Percentiles rank a stretch among this genome's conserved stretches.
These are phyloP conservation scores for Geranomyces michiganensis DNA, from an alignment of 192 early-diverging fungal genomes.

Conservation along the genomic window DNA sequence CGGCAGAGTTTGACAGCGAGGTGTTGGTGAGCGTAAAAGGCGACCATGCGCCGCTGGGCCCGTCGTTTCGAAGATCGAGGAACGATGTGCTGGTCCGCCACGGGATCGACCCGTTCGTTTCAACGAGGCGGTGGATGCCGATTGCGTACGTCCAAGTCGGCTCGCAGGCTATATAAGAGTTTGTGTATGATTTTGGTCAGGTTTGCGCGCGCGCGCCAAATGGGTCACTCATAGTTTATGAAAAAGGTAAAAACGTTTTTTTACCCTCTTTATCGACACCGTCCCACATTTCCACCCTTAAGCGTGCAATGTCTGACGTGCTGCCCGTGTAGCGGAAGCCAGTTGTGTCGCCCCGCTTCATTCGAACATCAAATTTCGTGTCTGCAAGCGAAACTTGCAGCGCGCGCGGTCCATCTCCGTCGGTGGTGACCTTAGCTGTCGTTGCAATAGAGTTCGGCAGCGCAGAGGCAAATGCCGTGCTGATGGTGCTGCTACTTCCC, in stretches of 20 bases:
- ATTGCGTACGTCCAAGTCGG: constrained; percentile 4
- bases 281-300: not conserved
- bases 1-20: not conserved
- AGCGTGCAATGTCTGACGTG: not conserved
- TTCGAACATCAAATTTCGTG: not conserved
- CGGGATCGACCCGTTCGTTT: constrained; percentile 16
- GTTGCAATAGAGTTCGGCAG: too few species aligned
- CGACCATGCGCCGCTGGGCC: not conserved
- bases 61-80: not conserved
- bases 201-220: too few species aligned
- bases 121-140: constrained; percentile 4
- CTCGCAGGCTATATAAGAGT: too few species aligned
- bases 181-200: too few species aligned
- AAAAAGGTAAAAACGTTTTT: too few species aligned
- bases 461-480: too few species aligned
- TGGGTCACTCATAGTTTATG: too few species aligned
- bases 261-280: not conserved
- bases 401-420: not conserved
- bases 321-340: constrained; percentile 7
- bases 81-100: constrained; percentile 4
- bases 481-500: too few species aligned
- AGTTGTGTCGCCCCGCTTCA: not conserved
- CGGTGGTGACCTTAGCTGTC: too few species aligned
- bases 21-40: not conserved
- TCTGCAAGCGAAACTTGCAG: not conserved